phyloP scores from a whole-genome alignment of 1,284 basidiomycete genomes.

The Phellopilus nigrolimitatus region DNA sequence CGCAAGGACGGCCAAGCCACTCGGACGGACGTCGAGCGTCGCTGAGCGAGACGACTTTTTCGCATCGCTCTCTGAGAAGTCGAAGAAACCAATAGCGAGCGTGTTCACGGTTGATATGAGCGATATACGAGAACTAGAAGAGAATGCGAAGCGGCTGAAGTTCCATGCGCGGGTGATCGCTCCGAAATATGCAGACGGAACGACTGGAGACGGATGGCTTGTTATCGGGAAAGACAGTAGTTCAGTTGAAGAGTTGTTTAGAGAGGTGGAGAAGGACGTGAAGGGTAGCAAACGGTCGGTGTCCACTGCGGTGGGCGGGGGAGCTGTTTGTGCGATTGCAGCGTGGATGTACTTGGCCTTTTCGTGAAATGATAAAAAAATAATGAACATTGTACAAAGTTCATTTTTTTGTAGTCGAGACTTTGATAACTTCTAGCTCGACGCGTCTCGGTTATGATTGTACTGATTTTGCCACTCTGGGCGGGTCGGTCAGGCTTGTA shows the following conservation, averaged over 20 bases:
- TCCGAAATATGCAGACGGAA: conserved; percentile 13
- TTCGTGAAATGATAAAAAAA: no score
- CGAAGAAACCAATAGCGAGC: conserved; percentile 10
- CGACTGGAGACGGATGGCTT: conserved; percentile 14
- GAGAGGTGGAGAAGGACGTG: conserved; percentile 15
- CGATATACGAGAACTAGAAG: conserved; percentile 12
- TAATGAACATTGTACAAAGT: no score
- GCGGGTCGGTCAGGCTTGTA: no score
- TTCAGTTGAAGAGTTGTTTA: conserved; percentile 13
- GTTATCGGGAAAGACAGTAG: conserved; percentile 15
- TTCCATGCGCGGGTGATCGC: conserved; percentile 16
- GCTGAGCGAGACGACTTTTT: conserved; percentile 13
- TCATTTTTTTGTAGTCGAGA: no score
- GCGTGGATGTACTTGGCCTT: conserved; percentile 18
- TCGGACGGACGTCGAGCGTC: conserved; percentile 9
- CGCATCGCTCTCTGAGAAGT: conserved; percentile 9
- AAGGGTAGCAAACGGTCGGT: conserved; percentile 1
- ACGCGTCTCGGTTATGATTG: no score
- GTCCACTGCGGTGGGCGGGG: not conserved
- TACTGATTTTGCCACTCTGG: no score
- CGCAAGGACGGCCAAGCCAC: not conserved
- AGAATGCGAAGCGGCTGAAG: conserved; percentile 11
- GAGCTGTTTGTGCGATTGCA: conserved; percentile 6
- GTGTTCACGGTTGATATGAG: conserved; percentile 15
- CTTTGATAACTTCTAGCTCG: no score